Evolutionary conservation across 345 rosid genomes (phyloP), one percentile per base, ranked within the genome.

Genomic region (Brassica rapa): DNA sequence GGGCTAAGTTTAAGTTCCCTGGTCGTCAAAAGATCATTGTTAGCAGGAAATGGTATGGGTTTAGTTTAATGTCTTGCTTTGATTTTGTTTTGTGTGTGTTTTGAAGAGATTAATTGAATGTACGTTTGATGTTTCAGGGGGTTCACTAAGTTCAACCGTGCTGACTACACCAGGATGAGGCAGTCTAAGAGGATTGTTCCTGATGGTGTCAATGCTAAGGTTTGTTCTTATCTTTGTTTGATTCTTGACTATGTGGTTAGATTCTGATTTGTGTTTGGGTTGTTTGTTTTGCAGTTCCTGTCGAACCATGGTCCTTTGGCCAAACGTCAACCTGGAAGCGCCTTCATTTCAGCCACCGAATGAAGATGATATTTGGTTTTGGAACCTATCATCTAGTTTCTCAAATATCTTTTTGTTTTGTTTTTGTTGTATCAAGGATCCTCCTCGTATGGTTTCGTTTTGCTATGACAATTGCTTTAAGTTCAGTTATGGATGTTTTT

Each of bases 1-100:
- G 87, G 9, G 89, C 89, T 8, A 85, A 88, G 74, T 88, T 86
- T 62, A 88, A 88, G 88, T 86, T 88, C 59, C 91, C 88, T 69
- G 91, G 89, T 62, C 87, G 86, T 57, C 88, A 86, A 49, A 86
- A 86, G 88, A 86, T 86, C 56, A 86, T 88, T 74, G 86, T 85
- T 72, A 86, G 86, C 88, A 83, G 88, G 85, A 88, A 86, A 56
- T 86, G 91, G 91, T 88, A 81, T 71, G 80, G 1, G 4, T 23
- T 10, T 32, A 1, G 12, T n/a, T 6, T 23, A 4, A 35, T 35
- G 39, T 35, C 39, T 68, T 5, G 1, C n/a, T 68, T 33, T 15
- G 7, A 3, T 25, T 10, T 21, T 2, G 2, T 23, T n/a, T 19
- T 2, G 8, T 71, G 56, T 74, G 10, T 66, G 69, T 3, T 65